Conservation (phyloP, 163 green algal genomes). For the Scenedesmus sp. region DNA sequence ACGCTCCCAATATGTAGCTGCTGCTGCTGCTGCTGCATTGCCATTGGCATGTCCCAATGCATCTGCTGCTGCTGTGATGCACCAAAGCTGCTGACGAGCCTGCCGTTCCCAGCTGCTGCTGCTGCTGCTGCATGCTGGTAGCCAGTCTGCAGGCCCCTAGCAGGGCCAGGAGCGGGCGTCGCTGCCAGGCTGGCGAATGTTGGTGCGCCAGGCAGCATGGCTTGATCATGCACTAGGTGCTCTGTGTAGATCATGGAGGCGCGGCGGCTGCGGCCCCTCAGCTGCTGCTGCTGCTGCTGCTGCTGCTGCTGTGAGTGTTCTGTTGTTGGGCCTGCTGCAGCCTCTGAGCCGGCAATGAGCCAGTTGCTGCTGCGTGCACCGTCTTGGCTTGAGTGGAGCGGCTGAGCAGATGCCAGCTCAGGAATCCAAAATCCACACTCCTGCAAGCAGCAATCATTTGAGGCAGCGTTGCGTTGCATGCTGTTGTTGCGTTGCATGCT, state of each 20-base stretch:
- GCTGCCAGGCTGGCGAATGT: not conserved
- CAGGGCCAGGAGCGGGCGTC: too few relatives aligned
- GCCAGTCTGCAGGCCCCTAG: too few relatives aligned
- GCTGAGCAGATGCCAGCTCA: not conserved
- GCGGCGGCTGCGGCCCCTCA: not conserved
- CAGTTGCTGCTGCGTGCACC: not conserved
- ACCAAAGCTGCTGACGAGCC: not conserved
- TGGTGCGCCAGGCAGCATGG: too few relatives aligned
- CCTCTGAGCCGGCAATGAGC: not conserved
- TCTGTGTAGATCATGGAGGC: not conserved
- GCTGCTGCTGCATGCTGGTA: not conserved
- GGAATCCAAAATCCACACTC: not conserved
- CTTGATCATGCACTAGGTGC: not conserved
- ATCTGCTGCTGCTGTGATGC: not conserved
- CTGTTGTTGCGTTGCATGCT: too few relatives aligned
- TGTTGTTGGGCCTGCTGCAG: not conserved
- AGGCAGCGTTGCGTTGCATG: not conserved
- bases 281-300: slow-evolving; percentile 9
- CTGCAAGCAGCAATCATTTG: not conserved
- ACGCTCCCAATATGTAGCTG: not conserved
- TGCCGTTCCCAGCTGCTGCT: not conserved
- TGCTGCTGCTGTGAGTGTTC: not conserved
- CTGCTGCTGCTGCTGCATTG: not conserved
- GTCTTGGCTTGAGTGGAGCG: not conserved
- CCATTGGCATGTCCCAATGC: not conserved